A percentile compares a stretch with the other conserved stretches of the same genome.
Evolutionary conservation across 306 rosid species (phyloP).

Genomic region (Elaeagnus macrophylla): DNA sequence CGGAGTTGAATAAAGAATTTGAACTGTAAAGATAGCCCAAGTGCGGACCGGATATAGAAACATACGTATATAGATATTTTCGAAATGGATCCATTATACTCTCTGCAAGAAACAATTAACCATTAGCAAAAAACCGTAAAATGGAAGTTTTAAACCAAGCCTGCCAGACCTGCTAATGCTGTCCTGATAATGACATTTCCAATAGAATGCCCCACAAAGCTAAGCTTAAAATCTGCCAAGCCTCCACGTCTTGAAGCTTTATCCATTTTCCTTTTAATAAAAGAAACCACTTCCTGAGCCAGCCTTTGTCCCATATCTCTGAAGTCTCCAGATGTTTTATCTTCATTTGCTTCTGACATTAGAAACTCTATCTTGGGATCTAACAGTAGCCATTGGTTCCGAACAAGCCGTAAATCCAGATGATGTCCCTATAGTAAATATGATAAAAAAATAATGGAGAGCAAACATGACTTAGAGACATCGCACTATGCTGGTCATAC

Average conservation of each 20-base stretch:
- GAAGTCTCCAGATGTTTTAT: slow-evolving; percentile 83
- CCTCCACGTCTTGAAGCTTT: slow-evolving; percentile 51
- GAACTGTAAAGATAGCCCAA: slow-evolving; percentile 94
- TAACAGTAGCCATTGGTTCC: slow-evolving; percentile 86
- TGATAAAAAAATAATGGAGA: background rate
- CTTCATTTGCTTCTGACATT: slow-evolving; percentile 90
- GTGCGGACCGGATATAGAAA: slow-evolving; percentile 95
- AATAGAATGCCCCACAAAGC: slow-evolving; percentile 97
- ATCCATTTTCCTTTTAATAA: slow-evolving; percentile 71
- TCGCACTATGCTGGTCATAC: too few species aligned
- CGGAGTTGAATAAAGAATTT: slow-evolving; percentile 87
- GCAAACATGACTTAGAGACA: too few species aligned
- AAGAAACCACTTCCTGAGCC: slow-evolving; percentile 71
- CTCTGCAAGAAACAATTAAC: slow-evolving; percentile 47
- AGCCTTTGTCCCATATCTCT: slow-evolving; percentile 92
- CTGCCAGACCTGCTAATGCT: slow-evolving; percentile 70
- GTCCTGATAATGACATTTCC: slow-evolving; percentile 87
- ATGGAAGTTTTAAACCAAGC: slow-evolving; percentile 10
- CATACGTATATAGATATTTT: slow-evolving; percentile 55
- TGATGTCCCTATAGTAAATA: slow-evolving; percentile 68
- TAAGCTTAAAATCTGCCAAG: slow-evolving; percentile 61
- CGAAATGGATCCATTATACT: slow-evolving; percentile 78
- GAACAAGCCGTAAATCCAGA: slow-evolving; percentile 78
- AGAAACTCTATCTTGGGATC: slow-evolving; percentile 80
- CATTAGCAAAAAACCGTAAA: slow-evolving; percentile 25